Evolutionary conservation across 73 alveolate species (phyloP), one percentile per base, ranked within the genome.

Genomic region (Paraurostyla sp.): DNA sequence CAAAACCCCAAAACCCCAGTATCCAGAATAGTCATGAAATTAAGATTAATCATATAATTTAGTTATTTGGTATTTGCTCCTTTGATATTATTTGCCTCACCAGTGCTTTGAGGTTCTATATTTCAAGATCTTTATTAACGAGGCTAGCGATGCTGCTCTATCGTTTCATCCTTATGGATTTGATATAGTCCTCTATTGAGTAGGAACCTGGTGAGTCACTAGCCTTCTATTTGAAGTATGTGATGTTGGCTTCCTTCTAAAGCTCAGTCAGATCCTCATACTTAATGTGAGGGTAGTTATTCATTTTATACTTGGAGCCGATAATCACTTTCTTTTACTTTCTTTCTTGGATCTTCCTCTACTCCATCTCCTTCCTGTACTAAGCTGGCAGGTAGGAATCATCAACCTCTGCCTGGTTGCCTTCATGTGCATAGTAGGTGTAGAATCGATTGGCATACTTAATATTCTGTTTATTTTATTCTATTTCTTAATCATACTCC

Each of bases 401-500:
- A 1, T 65, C 82, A 33, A 1, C 15, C 18, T 32, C 56, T 1
- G 35, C 23, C 18, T 35, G 20, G n/a, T 65, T n/a, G n/a, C n/a
- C 82, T 15, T 22, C 40, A 65, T 65, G 35, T 0, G 42, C 60
- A 16, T 65, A 35, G 42, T 65, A 65, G 13, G 82, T 22, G 25
- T 65, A 65, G 38, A 65, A 65, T 23, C 41, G 35, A 65, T 45
- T 73, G 25, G 86, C 86, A 16, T 13, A 6, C 27, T 73, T 49
- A 20, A 73, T 43, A 48, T 40, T 29, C 23, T 73, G 48, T 38
- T 73, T 48, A 25, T 73, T 73, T 22, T 42, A 7, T 25, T 73
- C 71, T 4, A 73, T 73, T 15, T 73, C 86, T 46, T 49, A 25
- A 25, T 73, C 86, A 73, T 73, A 73, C 6, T 73, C 68, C 29